Conservation (phyloP, 805 yeast species). For the Spathaspora hagerdaliae region DNA sequence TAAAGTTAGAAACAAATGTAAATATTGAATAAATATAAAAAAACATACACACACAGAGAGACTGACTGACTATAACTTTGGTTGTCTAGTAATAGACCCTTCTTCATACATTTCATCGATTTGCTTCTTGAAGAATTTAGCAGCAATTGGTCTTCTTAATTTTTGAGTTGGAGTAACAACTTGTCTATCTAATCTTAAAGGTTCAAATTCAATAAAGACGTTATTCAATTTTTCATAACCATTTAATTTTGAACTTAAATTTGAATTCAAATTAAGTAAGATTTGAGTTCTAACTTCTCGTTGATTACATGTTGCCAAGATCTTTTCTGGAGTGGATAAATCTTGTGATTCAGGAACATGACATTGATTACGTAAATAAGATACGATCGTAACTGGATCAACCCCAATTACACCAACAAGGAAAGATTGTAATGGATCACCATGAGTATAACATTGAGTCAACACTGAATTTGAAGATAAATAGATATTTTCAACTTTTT, state of each 20-base stretch:
- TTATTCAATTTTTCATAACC: conserved; percentile 67
- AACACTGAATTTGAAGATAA: conserved; percentile 47
- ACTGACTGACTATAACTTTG: conserved; percentile 6
- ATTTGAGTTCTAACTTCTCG: conserved; percentile 33
- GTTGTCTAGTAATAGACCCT: conserved; percentile 22
- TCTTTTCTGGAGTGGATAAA: conserved; percentile 16
- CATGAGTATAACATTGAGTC: conserved; percentile 57
- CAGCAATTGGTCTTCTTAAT: conserved; percentile 38
- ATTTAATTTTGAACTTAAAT: conserved; percentile 34
- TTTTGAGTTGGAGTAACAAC: conserved; percentile 65
- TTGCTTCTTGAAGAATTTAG: conserved; percentile 18
- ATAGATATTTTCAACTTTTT: conserved; percentile 65
- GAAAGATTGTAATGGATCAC: conserved; percentile 53
- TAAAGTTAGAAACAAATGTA: not conserved
- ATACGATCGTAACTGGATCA: conserved; percentile 37
- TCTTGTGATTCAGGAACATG: conserved; percentile 8
- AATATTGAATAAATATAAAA: not conserved
- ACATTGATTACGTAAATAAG: conserved; percentile 16
- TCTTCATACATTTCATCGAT: conserved; percentile 27
- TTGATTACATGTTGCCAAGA: conserved; percentile 25
- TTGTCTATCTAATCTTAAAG: conserved; percentile 57
- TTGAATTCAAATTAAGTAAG: conserved; percentile 32
- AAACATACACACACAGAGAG: not conserved
- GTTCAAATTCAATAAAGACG: conserved; percentile 49
- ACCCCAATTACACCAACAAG: conserved; percentile 63